Conservation (phyloP, 306 rosid species). For the Quercus berberidifolia region DNA sequence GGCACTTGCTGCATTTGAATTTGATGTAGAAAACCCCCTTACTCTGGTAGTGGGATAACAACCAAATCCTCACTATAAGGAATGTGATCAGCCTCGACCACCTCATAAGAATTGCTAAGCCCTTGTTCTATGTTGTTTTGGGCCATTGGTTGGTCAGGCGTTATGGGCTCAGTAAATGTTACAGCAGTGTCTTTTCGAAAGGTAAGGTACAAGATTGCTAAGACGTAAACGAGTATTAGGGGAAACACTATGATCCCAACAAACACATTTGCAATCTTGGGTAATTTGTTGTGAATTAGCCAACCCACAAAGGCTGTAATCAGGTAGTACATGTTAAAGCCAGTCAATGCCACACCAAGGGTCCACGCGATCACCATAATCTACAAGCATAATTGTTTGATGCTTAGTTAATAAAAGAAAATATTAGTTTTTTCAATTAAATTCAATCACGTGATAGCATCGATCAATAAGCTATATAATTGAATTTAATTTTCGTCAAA, state of each 20-base stretch:
- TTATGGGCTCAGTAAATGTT: constrained; percentile 42
- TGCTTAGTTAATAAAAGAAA: neutral
- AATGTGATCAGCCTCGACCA: constrained; percentile 14
- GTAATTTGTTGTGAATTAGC: constrained; percentile 61
- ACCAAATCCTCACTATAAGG: constrained; percentile 71
- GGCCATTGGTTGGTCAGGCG: constrained; percentile 27
- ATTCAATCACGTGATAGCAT: too few relatives aligned
- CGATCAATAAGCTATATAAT: too few relatives aligned
- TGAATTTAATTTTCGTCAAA: too few relatives aligned
- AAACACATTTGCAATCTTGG: constrained; percentile 60
- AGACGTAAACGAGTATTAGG: constrained; percentile 55
- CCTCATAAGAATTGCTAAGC: constrained; percentile 13
- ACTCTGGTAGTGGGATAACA: constrained; percentile 44
- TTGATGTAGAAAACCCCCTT: neutral
- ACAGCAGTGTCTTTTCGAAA: constrained; percentile 59
- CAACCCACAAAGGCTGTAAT: constrained; percentile 65
- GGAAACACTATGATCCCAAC: constrained; percentile 77
- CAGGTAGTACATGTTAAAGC: constrained; percentile 81
- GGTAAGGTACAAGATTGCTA: constrained; percentile 54
- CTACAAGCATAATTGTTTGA: constrained; percentile 23
- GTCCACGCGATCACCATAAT: constrained; percentile 70
- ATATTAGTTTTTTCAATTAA: too few relatives aligned
- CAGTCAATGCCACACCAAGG: constrained; percentile 58
- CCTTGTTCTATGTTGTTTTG: constrained; percentile 60
- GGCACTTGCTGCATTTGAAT: too few relatives aligned